These are phyloP conservation scores for Capronia epimyces DNA, from an alignment of 2,329 filamentous ascomycete genomes.

Conservation along the genomic window DNA sequence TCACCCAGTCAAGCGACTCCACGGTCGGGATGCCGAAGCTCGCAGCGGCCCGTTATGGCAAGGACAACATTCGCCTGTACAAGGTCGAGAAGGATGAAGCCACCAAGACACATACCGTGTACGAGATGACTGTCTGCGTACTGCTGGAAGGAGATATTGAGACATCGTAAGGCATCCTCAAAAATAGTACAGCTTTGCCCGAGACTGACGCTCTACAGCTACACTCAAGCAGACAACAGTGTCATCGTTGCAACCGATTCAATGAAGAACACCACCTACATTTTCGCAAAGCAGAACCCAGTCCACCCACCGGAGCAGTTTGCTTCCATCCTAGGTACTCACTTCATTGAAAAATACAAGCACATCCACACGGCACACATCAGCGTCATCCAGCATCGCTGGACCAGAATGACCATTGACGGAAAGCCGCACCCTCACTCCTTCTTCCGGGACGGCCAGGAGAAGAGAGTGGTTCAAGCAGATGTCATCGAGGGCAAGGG, in stretches of 20 bases:
- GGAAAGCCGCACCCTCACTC: constrained; percentile 91
- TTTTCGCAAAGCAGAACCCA: constrained; percentile 88
- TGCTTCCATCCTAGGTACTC: constrained; percentile 73
- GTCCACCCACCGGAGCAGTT: constrained; percentile 91
- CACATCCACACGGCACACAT: constrained; percentile 85
- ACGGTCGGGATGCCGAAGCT: constrained; percentile 34
- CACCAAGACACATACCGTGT: constrained; percentile 74
- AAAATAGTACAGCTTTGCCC: neutral
- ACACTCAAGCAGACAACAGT: constrained; percentile 89
- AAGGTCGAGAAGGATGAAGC: constrained; percentile 79
- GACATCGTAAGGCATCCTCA: constrained; percentile 54
- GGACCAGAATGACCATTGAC: constrained; percentile 82
- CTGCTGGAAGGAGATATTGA: constrained; percentile 91
- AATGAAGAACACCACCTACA: constrained; percentile 96
- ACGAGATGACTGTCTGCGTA: constrained; percentile 91
- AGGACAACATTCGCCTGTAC: constrained; percentile 98
- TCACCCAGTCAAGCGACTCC: neutral
- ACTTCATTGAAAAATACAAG: constrained; percentile 81
- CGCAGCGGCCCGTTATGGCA: constrained; percentile 46
- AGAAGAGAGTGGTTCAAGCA: constrained; percentile 78
- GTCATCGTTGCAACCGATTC: constrained; percentile 94
- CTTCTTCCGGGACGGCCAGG: constrained; percentile 82
- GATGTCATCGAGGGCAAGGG: constrained; percentile 62
- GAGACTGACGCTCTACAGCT: constrained; percentile 50
- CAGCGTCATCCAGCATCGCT: constrained; percentile 77